These are phyloP conservation scores for Clitoria ternatea DNA, from an alignment of 306 rosid genomes.

Conservation along the genomic window DNA sequence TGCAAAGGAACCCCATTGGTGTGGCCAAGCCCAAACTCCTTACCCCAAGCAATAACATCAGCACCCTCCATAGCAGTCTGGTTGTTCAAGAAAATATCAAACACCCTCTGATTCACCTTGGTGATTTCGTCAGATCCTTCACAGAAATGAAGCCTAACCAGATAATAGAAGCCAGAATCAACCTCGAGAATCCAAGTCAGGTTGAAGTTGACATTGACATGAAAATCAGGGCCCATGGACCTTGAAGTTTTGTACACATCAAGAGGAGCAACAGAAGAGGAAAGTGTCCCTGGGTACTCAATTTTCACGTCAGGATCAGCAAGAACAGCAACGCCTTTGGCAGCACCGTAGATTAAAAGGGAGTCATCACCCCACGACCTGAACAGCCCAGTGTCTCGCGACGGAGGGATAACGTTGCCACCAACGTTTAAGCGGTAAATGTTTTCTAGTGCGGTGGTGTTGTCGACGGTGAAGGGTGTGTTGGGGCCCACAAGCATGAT, in stretches of 20 bases:
- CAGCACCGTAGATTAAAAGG: constrained; percentile 41
- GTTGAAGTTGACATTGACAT: constrained; percentile 50
- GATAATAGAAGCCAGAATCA: constrained; percentile 56
- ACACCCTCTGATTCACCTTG: constrained; percentile 44
- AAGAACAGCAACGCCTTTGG: constrained; percentile 34
- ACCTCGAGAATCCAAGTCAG: constrained; percentile 58
- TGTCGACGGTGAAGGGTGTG: constrained; percentile 25
- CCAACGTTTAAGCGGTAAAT: constrained; percentile 60
- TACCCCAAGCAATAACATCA: constrained; percentile 41
- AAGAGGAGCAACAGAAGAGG: constrained; percentile 44
- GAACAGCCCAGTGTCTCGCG: constrained; percentile 53
- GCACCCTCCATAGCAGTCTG: constrained; percentile 40
- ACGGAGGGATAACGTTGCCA: constrained; percentile 56
- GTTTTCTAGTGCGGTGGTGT: constrained; percentile 55
- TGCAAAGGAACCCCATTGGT: constrained; percentile 33
- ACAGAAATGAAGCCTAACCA: constrained; percentile 73
- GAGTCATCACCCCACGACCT: constrained; percentile 61
- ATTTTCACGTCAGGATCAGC: constrained; percentile 36
- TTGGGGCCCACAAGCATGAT: constrained; percentile 6
- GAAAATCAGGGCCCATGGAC: constrained; percentile 52
- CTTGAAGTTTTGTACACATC: constrained; percentile 63
- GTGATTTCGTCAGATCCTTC: constrained; percentile 40
- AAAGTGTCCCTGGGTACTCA: constrained; percentile 20
- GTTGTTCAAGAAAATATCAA: constrained; percentile 45
- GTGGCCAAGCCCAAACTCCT: background rate